A percentile compares a stretch with the other conserved stretches of the same genome.
These are phyloP conservation scores for Suhomyces taliae DNA, from an alignment of 1,139 yeast species.

Conservation along the genomic window DNA sequence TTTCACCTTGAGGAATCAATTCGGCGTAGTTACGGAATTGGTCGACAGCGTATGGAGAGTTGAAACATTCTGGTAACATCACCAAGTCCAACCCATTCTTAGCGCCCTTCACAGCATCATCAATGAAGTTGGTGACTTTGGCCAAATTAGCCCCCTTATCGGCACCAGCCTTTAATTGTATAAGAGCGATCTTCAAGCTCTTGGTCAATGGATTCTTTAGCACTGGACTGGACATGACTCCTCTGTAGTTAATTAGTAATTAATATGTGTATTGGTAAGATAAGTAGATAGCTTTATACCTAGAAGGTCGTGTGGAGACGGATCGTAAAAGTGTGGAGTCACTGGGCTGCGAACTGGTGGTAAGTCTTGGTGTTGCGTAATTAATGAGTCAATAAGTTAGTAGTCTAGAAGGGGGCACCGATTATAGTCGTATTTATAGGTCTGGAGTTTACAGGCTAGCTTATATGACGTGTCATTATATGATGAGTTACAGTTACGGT, in stretches of 20 bases:
- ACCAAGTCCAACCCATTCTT: conserved; percentile 56
- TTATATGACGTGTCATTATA: no score
- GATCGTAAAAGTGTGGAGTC: not conserved
- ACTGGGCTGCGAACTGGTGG: no score
- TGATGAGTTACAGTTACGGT: no score
- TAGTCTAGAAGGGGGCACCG: no score
- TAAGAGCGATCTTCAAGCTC: conserved; percentile 62
- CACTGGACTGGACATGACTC: conserved; percentile 16
- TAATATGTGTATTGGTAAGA: no score
- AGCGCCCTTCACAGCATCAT: conserved; percentile 49
- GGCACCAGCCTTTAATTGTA: conserved; percentile 74
- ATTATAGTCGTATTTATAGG: no score
- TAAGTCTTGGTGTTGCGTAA: no score
- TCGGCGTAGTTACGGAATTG: conserved; percentile 88
- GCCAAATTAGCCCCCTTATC: conserved; percentile 60
- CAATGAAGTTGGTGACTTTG: conserved; percentile 51
- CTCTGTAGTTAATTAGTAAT: not conserved
- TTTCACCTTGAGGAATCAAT: conserved; percentile 65
- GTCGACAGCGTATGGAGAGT: conserved; percentile 88
- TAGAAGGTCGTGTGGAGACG: not conserved
- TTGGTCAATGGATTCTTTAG: conserved; percentile 33
- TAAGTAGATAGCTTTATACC: not conserved
- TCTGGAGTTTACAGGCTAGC: no score
- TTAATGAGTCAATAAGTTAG: no score
- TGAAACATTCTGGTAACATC: conserved; percentile 91